These are phyloP conservation scores for Hyaloperonospora brassicae DNA, from an alignment of 352 stramenopile genomes.

Conservation along the genomic window DNA sequence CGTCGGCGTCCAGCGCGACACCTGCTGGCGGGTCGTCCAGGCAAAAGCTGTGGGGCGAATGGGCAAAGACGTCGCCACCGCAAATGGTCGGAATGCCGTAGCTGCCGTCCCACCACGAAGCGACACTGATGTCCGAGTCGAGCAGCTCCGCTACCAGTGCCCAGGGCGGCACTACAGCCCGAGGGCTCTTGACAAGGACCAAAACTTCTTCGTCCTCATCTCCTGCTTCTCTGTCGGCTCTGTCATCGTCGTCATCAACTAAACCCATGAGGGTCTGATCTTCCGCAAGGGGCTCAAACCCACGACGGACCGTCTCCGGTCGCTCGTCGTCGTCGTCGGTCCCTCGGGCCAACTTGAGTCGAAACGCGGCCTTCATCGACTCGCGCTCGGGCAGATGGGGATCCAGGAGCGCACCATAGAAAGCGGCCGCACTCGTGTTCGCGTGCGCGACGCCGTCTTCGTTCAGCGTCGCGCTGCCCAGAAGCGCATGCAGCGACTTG, in stretches of 20 bases:
- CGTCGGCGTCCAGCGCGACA: conserved; percentile 32
- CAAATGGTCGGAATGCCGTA: conserved; percentile 71
- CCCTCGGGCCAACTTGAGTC: conserved; percentile 11
- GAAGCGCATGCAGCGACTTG: conserved; percentile 25
- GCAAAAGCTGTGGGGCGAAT: conserved; percentile 45
- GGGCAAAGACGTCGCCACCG: conserved; percentile 48
- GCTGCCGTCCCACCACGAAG: conserved; percentile 70
- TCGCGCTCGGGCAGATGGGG: conserved; percentile 24
- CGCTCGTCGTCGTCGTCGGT: neutral
- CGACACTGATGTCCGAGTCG: conserved; percentile 60
- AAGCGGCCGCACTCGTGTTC: conserved; percentile 21
- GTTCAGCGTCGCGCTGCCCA: conserved; percentile 36
- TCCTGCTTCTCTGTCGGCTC: too few relatives aligned
- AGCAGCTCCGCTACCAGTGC: conserved; percentile 45
- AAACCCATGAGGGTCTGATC: conserved; percentile 8
- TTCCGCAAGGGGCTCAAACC: conserved; percentile 22
- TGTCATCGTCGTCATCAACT: neutral
- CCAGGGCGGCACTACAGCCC: conserved; percentile 54
- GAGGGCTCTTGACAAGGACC: conserved; percentile 53
- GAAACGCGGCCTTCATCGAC: conserved; percentile 27
- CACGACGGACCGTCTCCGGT: conserved; percentile 4
- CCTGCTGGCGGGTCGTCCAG: conserved; percentile 35
- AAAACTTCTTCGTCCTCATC: conserved; percentile 18
- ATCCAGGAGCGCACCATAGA: conserved; percentile 50
- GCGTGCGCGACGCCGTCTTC: conserved; percentile 26